Base-by-base conservation (phyloP, 805 yeast genomes). In the Teunomyces funiuensis region DNA sequence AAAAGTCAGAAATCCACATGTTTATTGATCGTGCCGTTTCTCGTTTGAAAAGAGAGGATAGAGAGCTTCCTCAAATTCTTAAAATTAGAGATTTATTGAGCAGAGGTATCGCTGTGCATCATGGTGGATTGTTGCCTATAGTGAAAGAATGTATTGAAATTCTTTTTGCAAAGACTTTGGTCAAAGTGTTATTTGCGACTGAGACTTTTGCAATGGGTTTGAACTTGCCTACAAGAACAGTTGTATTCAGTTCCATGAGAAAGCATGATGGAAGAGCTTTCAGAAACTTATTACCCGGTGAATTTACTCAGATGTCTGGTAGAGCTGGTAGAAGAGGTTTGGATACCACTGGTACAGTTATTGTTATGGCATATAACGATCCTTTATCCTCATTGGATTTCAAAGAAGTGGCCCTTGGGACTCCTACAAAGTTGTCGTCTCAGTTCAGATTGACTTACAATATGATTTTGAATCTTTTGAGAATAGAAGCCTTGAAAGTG, bases 181-280 rank as follows among this genome's bases (percentile, higher is more conserved):
- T 93, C 33, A 90, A 89, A 61, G 93, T 91, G 1, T 68, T 93
- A 39, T 93, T 93, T 69, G 98, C 99, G 0, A 93, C 99, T 0
- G 99, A 93, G 63, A 93, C 99, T 0, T 91, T 93, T 73, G 98
- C 99, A 5, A 93, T 93, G 98, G 99, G 99, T 10, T 76, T 93
- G 59, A 93, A 93, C 59, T 71, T 93, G 57, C 99, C 99, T 9
- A 91, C 99, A 0, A 82, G 96, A 66, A 93, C 99, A 0, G 99
- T 93, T 26, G 90, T 91, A 0, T 93, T 93, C 61, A 79, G 88
- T 47, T 88, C 85, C 36, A 68, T 85, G 37, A 71, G 91, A 50
- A 93, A 93, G 57, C 96, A 91, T 60, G 99, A 93, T 58, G 98
- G 98, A 34, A 76, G 82, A 22, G 77, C 78, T 0, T 81, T 88